phyloP scores from a whole-genome alignment of 1,284 basidiomycete genomes.

The Trichosporon sp. region DNA sequence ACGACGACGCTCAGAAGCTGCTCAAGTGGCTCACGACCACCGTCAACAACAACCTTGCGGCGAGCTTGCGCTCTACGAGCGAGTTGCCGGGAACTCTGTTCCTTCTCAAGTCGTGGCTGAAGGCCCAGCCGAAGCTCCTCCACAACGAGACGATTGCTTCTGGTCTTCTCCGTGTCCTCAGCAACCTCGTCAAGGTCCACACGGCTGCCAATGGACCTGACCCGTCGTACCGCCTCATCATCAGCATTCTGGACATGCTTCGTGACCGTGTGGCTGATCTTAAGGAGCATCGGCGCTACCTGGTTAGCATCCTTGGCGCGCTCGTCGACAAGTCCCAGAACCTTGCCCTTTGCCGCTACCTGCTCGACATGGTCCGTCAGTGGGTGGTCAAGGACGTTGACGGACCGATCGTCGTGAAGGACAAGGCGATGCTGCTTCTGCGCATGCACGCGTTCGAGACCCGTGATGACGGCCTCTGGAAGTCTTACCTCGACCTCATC shows the following conservation, averaged over 20 bases:
- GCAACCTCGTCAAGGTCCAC: slow-evolving; percentile 85
- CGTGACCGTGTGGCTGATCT: slow-evolving; percentile 54
- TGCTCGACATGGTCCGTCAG: slow-evolving; percentile 79
- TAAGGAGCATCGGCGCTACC: slow-evolving; percentile 58
- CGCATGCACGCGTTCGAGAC: slow-evolving; percentile 88
- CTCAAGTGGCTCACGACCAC: slow-evolving; percentile 70
- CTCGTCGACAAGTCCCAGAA: slow-evolving; percentile 93
- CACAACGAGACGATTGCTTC: slow-evolving; percentile 74
- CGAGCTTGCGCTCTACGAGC: slow-evolving; percentile 37
- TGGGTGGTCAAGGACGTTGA: slow-evolving; percentile 84
- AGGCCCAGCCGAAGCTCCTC: slow-evolving; percentile 66
- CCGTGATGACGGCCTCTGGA: slow-evolving; percentile 70
- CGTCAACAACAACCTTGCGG: slow-evolving; percentile 64
- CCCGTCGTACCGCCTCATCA: slow-evolving; percentile 50
- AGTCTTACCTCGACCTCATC: slow-evolving; percentile 82
- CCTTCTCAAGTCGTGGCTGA: slow-evolving; percentile 84
- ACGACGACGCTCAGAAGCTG: slow-evolving; percentile 67
- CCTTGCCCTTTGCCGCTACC: slow-evolving; percentile 70
- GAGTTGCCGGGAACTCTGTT: slow-evolving; percentile 71
- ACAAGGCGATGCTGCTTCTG: slow-evolving; percentile 83
- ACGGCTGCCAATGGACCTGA: slow-evolving; percentile 56
- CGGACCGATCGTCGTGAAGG: slow-evolving; percentile 76
- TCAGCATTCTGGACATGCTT: slow-evolving; percentile 54
- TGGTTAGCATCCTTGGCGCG: slow-evolving; percentile 68
- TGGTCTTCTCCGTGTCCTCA: slow-evolving; percentile 76